Conservation (phyloP, 306 rosid species). For the Calophaca sinica region DNA sequence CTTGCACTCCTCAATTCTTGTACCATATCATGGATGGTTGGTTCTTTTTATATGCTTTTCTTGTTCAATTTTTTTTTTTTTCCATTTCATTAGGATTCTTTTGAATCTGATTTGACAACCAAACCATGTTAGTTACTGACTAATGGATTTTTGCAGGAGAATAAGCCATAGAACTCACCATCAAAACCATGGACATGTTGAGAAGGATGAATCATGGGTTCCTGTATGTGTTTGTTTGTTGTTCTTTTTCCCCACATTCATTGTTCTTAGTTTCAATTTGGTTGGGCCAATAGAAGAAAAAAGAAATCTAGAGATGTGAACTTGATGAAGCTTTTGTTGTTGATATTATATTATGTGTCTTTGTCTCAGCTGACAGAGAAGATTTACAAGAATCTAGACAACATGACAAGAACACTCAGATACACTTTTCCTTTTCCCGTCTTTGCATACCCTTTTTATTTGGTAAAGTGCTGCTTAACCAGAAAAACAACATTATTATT, state of each 20-base stretch:
- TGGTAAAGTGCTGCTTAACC: conserved; percentile 59
- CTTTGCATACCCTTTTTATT: conserved; percentile 87
- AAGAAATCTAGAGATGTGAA: neutral
- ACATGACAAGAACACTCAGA: conserved; percentile 62
- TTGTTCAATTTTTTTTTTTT: neutral
- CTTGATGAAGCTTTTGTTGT: too few species aligned
- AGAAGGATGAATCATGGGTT: conserved; percentile 97
- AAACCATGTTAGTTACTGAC: neutral
- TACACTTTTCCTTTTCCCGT: conserved; percentile 81
- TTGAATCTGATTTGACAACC: conserved; percentile 20
- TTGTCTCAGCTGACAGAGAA: conserved; percentile 74
- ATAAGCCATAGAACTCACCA: conserved; percentile 97
- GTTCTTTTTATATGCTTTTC: conserved; percentile 25
- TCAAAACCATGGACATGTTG: conserved; percentile 97
- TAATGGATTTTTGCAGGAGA: conserved; percentile 66
- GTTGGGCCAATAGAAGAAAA: neutral
- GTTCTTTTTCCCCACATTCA: neutral
- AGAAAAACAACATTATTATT: neutral
- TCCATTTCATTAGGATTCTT: neutral
- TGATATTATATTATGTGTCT: neutral
- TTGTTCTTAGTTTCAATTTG: neutral
- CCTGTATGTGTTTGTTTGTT: conserved; percentile 68
- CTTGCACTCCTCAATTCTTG: conserved; percentile 87
- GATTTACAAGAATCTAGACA: conserved; percentile 63
- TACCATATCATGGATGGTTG: conserved; percentile 95